Evolutionary conservation across 768 basidiomycete genomes (phyloP).

Genomic region (Termitomyces sp.): DNA sequence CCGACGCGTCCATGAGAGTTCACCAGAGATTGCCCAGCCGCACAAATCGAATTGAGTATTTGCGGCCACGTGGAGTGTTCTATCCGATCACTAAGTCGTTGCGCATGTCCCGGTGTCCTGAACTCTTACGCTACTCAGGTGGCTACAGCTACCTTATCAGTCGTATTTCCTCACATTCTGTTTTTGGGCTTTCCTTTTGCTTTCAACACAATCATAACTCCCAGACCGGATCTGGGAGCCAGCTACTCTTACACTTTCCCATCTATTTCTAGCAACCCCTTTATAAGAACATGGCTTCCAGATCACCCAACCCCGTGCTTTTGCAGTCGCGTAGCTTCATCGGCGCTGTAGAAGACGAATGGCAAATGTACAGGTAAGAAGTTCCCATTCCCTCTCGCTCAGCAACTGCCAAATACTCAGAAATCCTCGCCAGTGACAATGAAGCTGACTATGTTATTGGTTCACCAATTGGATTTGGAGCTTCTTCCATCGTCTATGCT

Average conservation of each 20-base stretch:
- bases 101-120: neutral
- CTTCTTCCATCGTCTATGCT: conserved; percentile 86
- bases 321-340: conserved; percentile 41
- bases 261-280: conserved; percentile 3
- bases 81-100: neutral
- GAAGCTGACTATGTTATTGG: conserved; percentile 72
- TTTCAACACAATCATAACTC: neutral
- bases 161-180: neutral
- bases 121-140: neutral
- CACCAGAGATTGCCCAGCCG: neutral
- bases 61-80: neutral
- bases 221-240: conserved; percentile 4
- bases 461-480: conserved; percentile 81
- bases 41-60: neutral
- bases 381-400: neutral
- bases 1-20: neutral
- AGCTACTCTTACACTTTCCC: neutral
- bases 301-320: conserved; percentile 5
- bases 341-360: conserved; percentile 80
- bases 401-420: conserved; percentile 5
- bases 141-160: neutral
- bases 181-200: neutral
- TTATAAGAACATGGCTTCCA: conserved; percentile 13
- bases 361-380: conserved; percentile 71
- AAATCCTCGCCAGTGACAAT: conserved; percentile 44